Evolutionary conservation across 352 stramenopile species (phyloP), one percentile per base, ranked within the genome.

Genomic region (Pythium phragmiticola): DNA sequence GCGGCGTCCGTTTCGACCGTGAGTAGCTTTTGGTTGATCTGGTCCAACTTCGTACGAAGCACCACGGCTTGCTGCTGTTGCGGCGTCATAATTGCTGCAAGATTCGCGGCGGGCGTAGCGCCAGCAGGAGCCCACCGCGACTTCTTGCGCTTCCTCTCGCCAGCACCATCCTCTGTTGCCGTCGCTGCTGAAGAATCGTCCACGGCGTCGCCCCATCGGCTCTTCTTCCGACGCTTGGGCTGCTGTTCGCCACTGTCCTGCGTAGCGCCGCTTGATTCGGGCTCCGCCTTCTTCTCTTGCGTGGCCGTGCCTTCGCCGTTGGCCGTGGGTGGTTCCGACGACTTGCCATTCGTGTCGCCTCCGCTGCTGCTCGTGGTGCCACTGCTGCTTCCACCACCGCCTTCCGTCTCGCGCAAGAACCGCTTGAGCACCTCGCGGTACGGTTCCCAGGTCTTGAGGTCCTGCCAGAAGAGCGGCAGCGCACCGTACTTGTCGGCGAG

Each of bases 391-490:
- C 45, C 7, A 33, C 9, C n/a, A 17, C n/a, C 42, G 48, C 64
- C 69, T 63, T 92, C 79, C 28, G 75, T 94, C 53, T 87, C 84
- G 53, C 80, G 84, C 57, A 99, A 78, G 69, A 94, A 99, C 60
- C 84, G 72, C 66, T 96, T 95, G 11, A 96, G 75, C 39, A 97
- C 86, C 55, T 97, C 88, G 30, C 94, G 95, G 73, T 97, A 98
- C 59, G 89, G 90, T 41, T 72, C 67, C 96, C 96, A 98, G 47
- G 82, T 92, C 66, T 98, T 88, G 26, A 98, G 78, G 72, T 98
- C 95, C 73, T 98, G 93, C 94, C 94, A 98, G 65, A 99, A 97
- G 17, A 91, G 66, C 39, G 94, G 96, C 76, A 96, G 98, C 16
- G 71, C 70, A n/a, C 94, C 95, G 66, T 98, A 91, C 47, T 87